Percentiles rank a stretch among this genome's conserved stretches.
Evolutionary conservation across 371 early-diverging fungal genomes (phyloP).

Genomic region (Rhizopus sp.): DNA sequence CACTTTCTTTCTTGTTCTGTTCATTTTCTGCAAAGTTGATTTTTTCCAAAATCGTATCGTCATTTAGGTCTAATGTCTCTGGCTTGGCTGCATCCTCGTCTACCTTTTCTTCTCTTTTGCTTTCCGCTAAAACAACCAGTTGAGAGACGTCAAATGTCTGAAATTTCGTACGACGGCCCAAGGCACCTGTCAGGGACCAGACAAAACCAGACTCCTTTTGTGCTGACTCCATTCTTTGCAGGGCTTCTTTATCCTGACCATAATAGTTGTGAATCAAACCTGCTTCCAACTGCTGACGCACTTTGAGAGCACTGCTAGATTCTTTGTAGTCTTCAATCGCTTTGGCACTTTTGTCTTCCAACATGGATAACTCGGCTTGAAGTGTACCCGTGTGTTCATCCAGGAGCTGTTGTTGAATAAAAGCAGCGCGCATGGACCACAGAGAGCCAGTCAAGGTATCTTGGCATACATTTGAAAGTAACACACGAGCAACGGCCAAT

Average conservation of each 20-base stretch:
- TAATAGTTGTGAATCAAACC: conserved; percentile 80
- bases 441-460: conserved; percentile 51
- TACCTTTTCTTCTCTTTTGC: conserved; percentile 47
- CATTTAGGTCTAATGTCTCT: conserved; percentile 77
- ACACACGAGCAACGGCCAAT: conserved; percentile 62
- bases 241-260: conserved; percentile 71
- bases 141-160: conserved; percentile 87
- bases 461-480: conserved; percentile 54
- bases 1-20: conserved; percentile 40
- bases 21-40: conserved; percentile 61
- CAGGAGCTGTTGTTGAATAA: conserved; percentile 83
- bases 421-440: conserved; percentile 78
- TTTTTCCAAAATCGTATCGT: conserved; percentile 89
- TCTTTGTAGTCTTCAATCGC: conserved; percentile 14
- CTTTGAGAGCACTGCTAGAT: conserved; percentile 35
- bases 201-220: conserved; percentile 77
- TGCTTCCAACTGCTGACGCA: conserved; percentile 74
- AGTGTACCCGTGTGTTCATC: conserved; percentile 84
- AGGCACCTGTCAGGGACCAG: conserved; percentile 86
- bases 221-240: conserved; percentile 67
- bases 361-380: conserved; percentile 46
- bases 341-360: conserved; percentile 27
- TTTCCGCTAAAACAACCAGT: conserved; percentile 87
- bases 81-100: conserved; percentile 48
- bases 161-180: conserved; percentile 93